Evolutionary conservation across 2,329 filamentous ascomycete species (phyloP).

Genomic region (Aspergillus ibericus): DNA sequence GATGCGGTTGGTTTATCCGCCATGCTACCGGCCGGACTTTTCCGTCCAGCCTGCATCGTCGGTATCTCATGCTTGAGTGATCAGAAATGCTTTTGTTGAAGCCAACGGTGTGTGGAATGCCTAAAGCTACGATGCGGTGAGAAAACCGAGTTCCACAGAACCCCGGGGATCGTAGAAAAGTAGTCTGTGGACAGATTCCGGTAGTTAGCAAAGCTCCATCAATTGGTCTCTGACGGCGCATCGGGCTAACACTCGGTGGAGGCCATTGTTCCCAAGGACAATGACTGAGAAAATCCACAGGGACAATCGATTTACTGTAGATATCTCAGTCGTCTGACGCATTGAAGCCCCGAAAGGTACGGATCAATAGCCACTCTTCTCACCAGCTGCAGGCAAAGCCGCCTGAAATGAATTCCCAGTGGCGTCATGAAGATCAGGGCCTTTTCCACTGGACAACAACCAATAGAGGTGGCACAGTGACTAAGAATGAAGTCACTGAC

Average conservation of each 20-base stretch:
- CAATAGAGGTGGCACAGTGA: background rate
- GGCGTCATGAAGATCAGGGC: background rate
- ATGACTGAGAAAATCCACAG: too few species aligned
- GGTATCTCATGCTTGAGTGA: background rate
- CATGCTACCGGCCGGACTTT: background rate
- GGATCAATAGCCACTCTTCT: background rate
- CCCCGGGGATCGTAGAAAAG: too few species aligned
- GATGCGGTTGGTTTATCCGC: background rate
- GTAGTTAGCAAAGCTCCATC: too few species aligned
- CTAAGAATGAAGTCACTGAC: background rate
- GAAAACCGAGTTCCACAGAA: too few species aligned
- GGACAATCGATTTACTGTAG: too few species aligned
- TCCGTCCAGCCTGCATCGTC: background rate
- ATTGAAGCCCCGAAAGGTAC: background rate
- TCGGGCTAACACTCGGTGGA: too few species aligned
- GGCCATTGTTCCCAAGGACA: too few species aligned
- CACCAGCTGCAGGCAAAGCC: background rate
- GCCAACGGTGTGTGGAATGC: too few species aligned
- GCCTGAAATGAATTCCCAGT: background rate
- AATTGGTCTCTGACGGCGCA: too few species aligned
- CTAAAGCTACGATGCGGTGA: too few species aligned
- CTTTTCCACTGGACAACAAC: background rate
- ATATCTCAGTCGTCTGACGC: too few species aligned
- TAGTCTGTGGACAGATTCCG: too few species aligned
- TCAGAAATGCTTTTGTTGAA: background rate